Base-by-base conservation (phyloP, 1,284 basidiomycete genomes). In the Rhodotorula sp. region DNA sequence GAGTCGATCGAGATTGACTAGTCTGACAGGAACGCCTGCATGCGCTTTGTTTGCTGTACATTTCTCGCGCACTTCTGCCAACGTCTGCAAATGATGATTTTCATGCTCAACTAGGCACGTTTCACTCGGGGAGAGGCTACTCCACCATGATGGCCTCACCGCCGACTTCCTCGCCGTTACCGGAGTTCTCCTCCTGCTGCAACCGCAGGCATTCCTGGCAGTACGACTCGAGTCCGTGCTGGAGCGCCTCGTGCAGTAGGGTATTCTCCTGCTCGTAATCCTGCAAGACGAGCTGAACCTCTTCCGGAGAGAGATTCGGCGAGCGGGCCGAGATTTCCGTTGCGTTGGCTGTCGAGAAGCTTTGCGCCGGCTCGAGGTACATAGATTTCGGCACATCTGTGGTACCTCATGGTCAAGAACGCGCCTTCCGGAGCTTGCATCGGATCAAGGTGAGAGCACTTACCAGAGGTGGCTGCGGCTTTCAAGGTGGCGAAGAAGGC, bases 401-500 rank as follows among this genome's bases (percentile, higher is more conserved):
- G 14, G 29, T n/a, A 54, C 46, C 59, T 60, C n/a, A 59, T 61
- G 10, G 47, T 60, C 7, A 62, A 14, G 29, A n/a, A 31, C 12
- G 31, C 31, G 15, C 49, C 20, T 51, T 14, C 5, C 5, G 57
- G 47, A n/a, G 6, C 12, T 18, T 14, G 21, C 8, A 2, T 7
- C 5, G 8, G 23, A 3, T 2, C 34, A 43, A 16, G 47, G 21
- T 7, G 2, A 10, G 21, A 47, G 5, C 43, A 58, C 65, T n/a
- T 10, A 71, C 71, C 47, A 7, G 65, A 68, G 0, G 26, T 59
- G 0, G 61, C 57, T 7, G 69, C 64, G 6, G 84, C 83, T 47
- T 82, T 81, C 4, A 91, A 83, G 0, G 89, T 88, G 18, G 83
- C 79, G 79, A 88, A 91, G 48, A 92, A 81, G 5, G 91, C 91